Evolutionary conservation across 345 rosid species (phyloP), one percentile per base, ranked within the genome.

Genomic region (Limnanthes douglasii): DNA sequence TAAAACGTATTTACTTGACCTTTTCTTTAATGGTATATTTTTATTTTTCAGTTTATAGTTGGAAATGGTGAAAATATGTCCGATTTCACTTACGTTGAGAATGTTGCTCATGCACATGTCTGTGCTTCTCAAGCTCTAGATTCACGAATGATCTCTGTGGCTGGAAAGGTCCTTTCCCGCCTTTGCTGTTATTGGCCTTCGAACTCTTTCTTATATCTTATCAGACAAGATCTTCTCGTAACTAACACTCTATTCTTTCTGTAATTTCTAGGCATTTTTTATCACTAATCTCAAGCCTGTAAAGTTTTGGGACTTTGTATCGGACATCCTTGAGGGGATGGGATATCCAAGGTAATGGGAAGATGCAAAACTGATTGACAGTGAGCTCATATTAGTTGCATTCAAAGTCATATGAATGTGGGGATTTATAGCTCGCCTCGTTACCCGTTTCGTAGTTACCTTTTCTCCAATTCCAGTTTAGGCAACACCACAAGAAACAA

Each of bases 81-180:
- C 0, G 95, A 88, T 68, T 88, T 88, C 51, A 88, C 83, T 41
- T 88, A 68, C 65, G 64, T 42, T 43, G 97, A 88, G 68, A 88
- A 88, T 59, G 92, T 72, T 46, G 60, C 65, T 42, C 93, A 74
- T 69, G 93, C 97, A 31, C 76, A 76, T 57, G 56, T 88, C 27
- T 77, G 92, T 43, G 86, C 92, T 5, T 68, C 53, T 29, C 75
- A 74, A 66, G 78, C 95, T 54, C 43, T 88, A 60, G 86, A 69
- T 61, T 62, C 79, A 23, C 66, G 50, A 36, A 58, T 42, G 46
- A 64, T 76, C 30, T 64, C 53, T 60, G 90, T 83, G 35, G 90
- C 93, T n/a, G 97, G 97, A 56, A 88, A 76, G 97, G 97, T 88
- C 63, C 2, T 41, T 12, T 18, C 18, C 33, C 15, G 20, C 33